Evolutionary conservation across 371 early-diverging fungal species (phyloP).

Genomic region (Circinella minor): DNA sequence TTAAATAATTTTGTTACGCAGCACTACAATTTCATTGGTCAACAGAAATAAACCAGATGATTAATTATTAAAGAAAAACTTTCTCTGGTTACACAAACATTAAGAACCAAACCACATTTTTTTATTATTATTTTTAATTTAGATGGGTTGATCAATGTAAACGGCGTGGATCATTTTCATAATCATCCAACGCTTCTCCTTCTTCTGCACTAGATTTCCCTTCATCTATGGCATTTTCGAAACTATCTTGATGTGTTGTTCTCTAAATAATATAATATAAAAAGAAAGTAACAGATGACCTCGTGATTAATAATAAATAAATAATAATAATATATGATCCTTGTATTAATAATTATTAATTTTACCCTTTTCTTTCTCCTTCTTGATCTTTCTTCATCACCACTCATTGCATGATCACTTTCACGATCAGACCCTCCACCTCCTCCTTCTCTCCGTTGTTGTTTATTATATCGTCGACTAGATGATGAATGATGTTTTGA

Average conservation of each 20-base stretch:
- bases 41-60: not conserved
- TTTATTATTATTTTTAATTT: not conserved
- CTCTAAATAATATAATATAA: not conserved
- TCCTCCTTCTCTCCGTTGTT: conserved; percentile 13
- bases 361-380: conserved; percentile 25
- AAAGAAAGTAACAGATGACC: not conserved
- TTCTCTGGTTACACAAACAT: too few relatives aligned
- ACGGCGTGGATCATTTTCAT: conserved; percentile 20
- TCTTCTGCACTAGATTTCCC: conserved; percentile 25
- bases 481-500: conserved; percentile 16
- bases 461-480: conserved; percentile 15
- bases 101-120: not conserved
- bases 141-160: not conserved
- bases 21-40: too few relatives aligned
- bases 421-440: conserved; percentile 28
- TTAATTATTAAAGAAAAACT: too few relatives aligned
- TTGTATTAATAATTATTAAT: not conserved
- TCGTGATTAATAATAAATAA: too few relatives aligned
- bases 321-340: too few relatives aligned
- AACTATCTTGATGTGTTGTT: conserved; percentile 7
- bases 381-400: conserved; percentile 21
- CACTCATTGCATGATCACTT: conserved; percentile 16
- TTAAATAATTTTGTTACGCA: too few relatives aligned
- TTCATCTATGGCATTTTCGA: conserved; percentile 15
- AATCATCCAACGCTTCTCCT: conserved; percentile 29